Percentiles rank a stretch among this genome's conserved stretches.
Evolutionary conservation across 306 rosid genomes (phyloP).

Genomic region (Dryas drummondii): DNA sequence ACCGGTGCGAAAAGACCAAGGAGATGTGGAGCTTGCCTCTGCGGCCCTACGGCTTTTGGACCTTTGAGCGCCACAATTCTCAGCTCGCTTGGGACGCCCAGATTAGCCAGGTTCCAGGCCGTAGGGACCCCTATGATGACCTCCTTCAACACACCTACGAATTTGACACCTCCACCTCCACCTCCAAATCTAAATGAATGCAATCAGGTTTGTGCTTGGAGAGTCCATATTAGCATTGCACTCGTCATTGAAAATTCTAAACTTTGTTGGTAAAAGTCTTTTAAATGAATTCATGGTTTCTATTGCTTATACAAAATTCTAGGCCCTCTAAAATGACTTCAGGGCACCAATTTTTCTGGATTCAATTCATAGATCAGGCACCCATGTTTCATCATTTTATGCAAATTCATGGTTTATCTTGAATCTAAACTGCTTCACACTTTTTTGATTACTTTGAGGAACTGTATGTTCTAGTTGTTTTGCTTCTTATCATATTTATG

Average conservation of each 20-base stretch:
- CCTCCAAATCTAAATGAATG: conserved; percentile 39
- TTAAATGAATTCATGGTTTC: background rate
- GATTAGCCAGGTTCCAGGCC: conserved; percentile 78
- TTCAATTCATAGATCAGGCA: background rate
- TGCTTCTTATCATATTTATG: background rate
- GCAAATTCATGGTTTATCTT: background rate
- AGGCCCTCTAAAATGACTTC: too few relatives aligned
- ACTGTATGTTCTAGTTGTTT: background rate
- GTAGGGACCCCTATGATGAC: conserved; percentile 94
- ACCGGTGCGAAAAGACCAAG: conserved; percentile 69
- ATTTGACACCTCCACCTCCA: background rate
- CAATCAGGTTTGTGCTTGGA: conserved; percentile 22
- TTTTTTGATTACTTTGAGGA: background rate
- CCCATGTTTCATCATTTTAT: background rate
- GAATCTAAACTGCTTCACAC: background rate
- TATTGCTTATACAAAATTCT: background rate
- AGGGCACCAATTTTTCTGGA: background rate
- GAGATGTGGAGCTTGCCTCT: conserved; percentile 88
- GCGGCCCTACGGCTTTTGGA: conserved; percentile 96
- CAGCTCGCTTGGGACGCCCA: conserved; percentile 94
- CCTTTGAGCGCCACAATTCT: conserved; percentile 89
- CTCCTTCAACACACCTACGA: conserved; percentile 48
- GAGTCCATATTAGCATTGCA: background rate
- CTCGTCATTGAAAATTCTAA: background rate
- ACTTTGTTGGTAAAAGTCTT: background rate